A percentile compares a stretch with the other conserved stretches of the same genome.
Evolutionary conservation across 1,284 basidiomycete species (phyloP).

Genomic region (Somion occarium): DNA sequence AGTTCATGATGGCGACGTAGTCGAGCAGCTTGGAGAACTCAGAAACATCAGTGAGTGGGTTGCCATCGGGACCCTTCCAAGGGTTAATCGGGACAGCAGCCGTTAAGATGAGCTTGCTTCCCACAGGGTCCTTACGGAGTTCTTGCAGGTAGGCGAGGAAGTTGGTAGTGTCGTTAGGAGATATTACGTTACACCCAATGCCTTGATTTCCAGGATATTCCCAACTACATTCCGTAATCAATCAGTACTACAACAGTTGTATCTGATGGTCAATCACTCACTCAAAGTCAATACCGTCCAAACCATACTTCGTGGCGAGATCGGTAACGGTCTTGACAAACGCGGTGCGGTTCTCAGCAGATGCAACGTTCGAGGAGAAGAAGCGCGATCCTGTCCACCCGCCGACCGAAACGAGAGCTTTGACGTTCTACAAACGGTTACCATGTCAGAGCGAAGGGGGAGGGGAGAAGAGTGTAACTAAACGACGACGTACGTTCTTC

Average conservation of each 20-base stretch:
- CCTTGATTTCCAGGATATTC: conserved; percentile 77
- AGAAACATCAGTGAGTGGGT: conserved; percentile 59
- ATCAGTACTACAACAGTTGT: not conserved
- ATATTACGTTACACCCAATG: conserved; percentile 68
- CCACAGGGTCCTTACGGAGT: conserved; percentile 56
- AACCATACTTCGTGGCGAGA: conserved; percentile 53
- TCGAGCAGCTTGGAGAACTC: conserved; percentile 71
- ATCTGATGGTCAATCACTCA: conserved; percentile 26
- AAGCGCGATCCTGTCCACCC: conserved; percentile 76
- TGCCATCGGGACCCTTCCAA: conserved; percentile 56
- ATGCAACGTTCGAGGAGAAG: conserved; percentile 69
- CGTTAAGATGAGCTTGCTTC: conserved; percentile 62
- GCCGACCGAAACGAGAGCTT: conserved; percentile 72
- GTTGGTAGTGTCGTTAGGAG: conserved; percentile 62
- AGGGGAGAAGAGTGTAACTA: too few relatives aligned
- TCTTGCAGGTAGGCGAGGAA: conserved; percentile 73
- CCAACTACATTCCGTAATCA: conserved; percentile 52
- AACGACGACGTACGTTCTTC: conserved; percentile 17
- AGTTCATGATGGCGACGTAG: conserved; percentile 86
- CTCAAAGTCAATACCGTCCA: conserved; percentile 84
- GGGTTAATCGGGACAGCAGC: conserved; percentile 69
- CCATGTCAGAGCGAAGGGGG: not conserved
- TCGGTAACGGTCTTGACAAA: conserved; percentile 66
- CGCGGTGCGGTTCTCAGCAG: conserved; percentile 48
- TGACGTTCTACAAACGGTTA: conserved; percentile 42